These are phyloP conservation scores for Aspergillus ostianus DNA, from an alignment of 495 filamentous ascomycete genomes.

Conservation along the genomic window DNA sequence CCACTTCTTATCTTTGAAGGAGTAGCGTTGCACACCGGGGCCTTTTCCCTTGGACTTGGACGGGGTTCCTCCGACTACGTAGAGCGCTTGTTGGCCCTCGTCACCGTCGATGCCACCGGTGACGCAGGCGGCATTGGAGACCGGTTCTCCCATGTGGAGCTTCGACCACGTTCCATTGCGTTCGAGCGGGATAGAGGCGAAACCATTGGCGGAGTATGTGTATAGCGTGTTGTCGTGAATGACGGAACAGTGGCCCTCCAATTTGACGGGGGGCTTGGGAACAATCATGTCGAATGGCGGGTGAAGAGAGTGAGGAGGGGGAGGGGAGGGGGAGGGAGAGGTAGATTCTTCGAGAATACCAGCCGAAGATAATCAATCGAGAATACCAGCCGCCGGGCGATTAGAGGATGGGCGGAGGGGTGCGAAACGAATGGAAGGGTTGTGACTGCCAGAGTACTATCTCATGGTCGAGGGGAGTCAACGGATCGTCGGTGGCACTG, in stretches of 20 bases:
- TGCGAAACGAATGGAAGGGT: constrained; percentile 22
- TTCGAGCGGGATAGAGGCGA: constrained; percentile 69
- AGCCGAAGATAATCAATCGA: constrained; percentile 31
- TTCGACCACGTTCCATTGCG: constrained; percentile 68
- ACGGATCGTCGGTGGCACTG: constrained; percentile 18
- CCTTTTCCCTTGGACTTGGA: constrained; percentile 54
- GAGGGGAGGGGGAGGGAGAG: constrained; percentile 2
- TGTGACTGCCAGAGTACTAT: constrained; percentile 46
- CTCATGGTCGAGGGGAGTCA: constrained; percentile 27
- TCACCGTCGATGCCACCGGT: constrained; percentile 53
- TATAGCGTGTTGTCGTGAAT: constrained; percentile 84
- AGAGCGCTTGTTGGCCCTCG: constrained; percentile 64
- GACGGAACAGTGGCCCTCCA: constrained; percentile 78
- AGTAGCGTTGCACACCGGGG: constrained; percentile 79
- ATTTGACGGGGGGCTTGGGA: constrained; percentile 60
- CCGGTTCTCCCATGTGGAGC: constrained; percentile 61
- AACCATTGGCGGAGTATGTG: constrained; percentile 71
- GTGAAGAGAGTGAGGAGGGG: constrained; percentile 1
- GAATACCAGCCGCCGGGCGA: constrained; percentile 30
- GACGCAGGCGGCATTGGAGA: constrained; percentile 76
- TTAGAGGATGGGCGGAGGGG: constrained; percentile 18
- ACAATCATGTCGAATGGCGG: constrained; percentile 52
- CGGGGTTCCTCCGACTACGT: constrained; percentile 72
- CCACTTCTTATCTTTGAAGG: constrained; percentile 76
- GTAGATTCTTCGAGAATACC: constrained; percentile 27